phyloP scores from a whole-genome alignment of 257 asterid genomes.

The Solanum medicagineum region DNA sequence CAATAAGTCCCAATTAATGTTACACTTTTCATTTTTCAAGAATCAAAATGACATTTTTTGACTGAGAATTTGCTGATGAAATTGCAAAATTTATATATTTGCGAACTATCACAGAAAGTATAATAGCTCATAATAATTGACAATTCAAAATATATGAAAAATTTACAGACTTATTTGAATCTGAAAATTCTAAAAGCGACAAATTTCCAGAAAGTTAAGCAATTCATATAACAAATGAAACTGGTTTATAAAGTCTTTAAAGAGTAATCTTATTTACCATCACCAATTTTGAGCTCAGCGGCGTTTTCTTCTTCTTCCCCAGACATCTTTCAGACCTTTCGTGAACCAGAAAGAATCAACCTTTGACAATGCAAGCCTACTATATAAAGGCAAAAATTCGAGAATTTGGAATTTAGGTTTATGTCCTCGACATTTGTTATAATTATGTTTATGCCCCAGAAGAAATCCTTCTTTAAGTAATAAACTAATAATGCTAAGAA shows the following conservation, averaged over 20 bases:
- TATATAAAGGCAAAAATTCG: background rate
- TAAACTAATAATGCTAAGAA: too few species aligned
- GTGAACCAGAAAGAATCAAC: background rate
- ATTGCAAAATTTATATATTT: too few species aligned
- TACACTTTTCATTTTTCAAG: too few species aligned
- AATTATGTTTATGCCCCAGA: background rate
- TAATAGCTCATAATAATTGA: too few species aligned
- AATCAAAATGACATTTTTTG: too few species aligned
- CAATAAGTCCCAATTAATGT: too few species aligned
- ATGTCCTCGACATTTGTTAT: background rate
- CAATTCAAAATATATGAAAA: too few species aligned
- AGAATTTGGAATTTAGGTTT: background rate
- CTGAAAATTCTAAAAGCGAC: too few species aligned
- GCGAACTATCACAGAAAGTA: too few species aligned
- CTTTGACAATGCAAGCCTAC: background rate
- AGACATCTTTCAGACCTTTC: constrained; percentile 26
- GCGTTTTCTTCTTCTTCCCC: constrained; percentile 82
- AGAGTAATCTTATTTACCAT: constrained; percentile 39
- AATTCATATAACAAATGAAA: background rate
- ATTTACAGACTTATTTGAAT: too few species aligned
- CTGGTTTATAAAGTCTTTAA: background rate
- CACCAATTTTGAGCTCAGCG: constrained; percentile 77
- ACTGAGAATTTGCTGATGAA: too few species aligned
- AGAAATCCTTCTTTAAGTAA: background rate
- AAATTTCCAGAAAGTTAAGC: background rate